Evolutionary conservation across 2,329 filamentous ascomycete genomes (phyloP).

Genomic region (Sclerotinia trifoliorum): DNA sequence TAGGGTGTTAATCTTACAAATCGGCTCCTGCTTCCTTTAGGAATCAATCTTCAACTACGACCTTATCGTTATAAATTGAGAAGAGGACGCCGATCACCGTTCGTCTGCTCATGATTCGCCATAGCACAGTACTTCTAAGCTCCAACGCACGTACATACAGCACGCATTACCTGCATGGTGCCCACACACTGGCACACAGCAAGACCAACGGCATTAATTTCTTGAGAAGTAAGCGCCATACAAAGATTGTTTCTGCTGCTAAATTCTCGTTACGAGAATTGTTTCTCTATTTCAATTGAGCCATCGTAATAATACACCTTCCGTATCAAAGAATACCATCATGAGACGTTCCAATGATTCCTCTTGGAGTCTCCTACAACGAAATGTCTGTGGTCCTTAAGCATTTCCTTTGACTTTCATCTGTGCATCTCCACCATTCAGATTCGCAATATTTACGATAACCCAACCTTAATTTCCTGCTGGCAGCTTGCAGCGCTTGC

Average conservation of each 20-base stretch:
- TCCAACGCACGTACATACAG: slow-evolving; percentile 3
- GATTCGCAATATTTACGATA: slow-evolving; percentile 9
- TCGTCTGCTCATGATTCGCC: slow-evolving; percentile 3
- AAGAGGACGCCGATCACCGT: slow-evolving; percentile 4
- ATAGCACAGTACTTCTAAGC: background rate
- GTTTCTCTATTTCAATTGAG: slow-evolving; percentile 5
- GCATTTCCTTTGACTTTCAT: background rate
- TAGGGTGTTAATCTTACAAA: background rate
- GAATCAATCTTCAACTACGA: slow-evolving; percentile 7
- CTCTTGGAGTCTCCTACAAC: background rate
- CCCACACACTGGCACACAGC: background rate
- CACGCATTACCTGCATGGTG: slow-evolving; percentile 4
- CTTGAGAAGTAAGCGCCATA: slow-evolving; percentile 2
- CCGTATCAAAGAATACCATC: background rate
- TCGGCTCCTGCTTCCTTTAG: background rate
- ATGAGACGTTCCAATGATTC: slow-evolving; percentile 9
- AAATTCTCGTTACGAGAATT: slow-evolving; percentile 5
- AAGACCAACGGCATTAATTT: background rate
- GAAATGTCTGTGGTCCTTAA: slow-evolving; percentile 7
- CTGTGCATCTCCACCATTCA: slow-evolving; percentile 13
- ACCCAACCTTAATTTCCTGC: background rate
- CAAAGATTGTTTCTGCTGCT: background rate
- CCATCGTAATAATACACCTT: background rate
- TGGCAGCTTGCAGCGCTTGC: slow-evolving; percentile 9
- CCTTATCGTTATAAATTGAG: slow-evolving; percentile 7